Evolutionary conservation across 306 rosid species (phyloP), one percentile per base, ranked within the genome.

Genomic region (Dryas octopetala): DNA sequence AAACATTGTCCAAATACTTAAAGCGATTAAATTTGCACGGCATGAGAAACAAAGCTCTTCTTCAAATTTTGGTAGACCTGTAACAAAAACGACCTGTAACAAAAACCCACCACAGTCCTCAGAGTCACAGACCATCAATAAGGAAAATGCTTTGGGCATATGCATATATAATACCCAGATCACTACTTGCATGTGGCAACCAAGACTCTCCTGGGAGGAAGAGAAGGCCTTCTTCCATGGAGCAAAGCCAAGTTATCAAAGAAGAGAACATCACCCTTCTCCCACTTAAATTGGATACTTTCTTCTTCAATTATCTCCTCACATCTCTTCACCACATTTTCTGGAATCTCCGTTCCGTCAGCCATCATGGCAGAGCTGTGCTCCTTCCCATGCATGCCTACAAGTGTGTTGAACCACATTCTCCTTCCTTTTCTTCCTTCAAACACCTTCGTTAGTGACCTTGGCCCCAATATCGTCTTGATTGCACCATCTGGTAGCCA

Each of bases 221-320:
- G 90, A 26, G 98, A 85, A 81, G 98, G 97, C 86, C 98, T 82
- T 84, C 97, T 85, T 77, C 93, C 97, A 83, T 90, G 97, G 77
- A 93, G 97, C 89, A 89, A 57, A 79, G 98, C 97, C 46, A 71
- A 49, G 84, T 90, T 93, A 74, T 93, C 98, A 15, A 93, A n/a
- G 86, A 93, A 90, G 53, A 93, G 85, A 69, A 93, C 88, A 78
- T 93, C 98, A 6, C 98, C 97, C 75, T 86, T 90, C 84, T 89
- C 83, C 97, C 95, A 93, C 63, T 89, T 88, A 79, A 90, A 93
- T n/a, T 93, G 91, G 54, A 90, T 90, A 84, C 96, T 90, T 74
- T 93, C 98, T 75, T 93, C 98, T 85, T 93, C 98, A 59, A 93
- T 90, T 41, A 89, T 93, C 83, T 90, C 79, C 79, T 65, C 93